Evolutionary conservation across 768 basidiomycete genomes (phyloP), one percentile per base, ranked within the genome.

Genomic region (Russula dissimulans): DNA sequence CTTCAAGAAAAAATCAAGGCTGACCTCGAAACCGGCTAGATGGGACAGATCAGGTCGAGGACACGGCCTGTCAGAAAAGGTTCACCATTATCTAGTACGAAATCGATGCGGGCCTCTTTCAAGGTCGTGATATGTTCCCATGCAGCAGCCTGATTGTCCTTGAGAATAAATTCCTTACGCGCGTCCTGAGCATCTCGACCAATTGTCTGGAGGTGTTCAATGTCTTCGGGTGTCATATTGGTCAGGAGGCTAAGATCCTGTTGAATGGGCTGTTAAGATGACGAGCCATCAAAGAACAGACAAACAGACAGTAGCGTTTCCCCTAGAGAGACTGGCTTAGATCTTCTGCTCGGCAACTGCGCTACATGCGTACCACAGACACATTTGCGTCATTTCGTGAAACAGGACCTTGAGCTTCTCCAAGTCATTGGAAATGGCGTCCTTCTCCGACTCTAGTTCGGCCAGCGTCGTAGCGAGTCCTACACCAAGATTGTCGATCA

Each of bases 161-260:
- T 82, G 18, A 99, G 76, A 52, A 98, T 95, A 67, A 83, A 91
- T 47, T 85, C 77, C 42, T 81, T 76, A n/a, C 91, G 79, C 5
- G 84, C 86, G 14, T 79, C 79, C 67, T 91, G 91, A 0, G 89
- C 87, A n/a, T 87, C 86, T 55, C 80, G 82, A 5, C 87, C 91
- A 3, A 92, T 89, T 0, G 82, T 74, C 71, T 99, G 95, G 2
- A 97, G 77, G 64, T 85, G 73, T 55, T 86, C 81, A 17, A 97
- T 90, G 67, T 97, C 92, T 6, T 84, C 81, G 34, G 86, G 81
- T 0, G 89, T 85, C 56, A 97, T 73, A 66, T 93, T 87, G 1
- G 93, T 93, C 31, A 98, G 78, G 12, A 98, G 82, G 0, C 92
- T 95, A 4, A 97, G 78, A 71, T 99, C 95, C 87, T 91, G 64